A percentile compares a stretch with the other conserved stretches of the same genome.
These are phyloP conservation scores for Neonectria punicea DNA, from an alignment of 2,329 filamentous ascomycete genomes.

Conservation along the genomic window DNA sequence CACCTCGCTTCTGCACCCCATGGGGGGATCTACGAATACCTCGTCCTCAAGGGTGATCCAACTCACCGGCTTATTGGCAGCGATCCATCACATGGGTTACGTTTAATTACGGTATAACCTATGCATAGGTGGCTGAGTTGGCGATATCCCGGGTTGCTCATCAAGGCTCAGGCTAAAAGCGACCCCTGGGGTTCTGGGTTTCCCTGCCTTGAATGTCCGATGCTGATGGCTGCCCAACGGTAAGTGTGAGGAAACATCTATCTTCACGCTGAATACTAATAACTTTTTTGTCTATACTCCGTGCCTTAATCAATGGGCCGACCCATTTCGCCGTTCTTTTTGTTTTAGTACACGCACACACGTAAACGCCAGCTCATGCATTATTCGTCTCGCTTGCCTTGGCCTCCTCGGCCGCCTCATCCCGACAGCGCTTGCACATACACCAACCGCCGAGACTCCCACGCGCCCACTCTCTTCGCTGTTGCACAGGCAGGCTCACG, in stretches of 20 bases:
- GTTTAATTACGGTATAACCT: too few relatives aligned
- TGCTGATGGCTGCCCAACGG: background rate
- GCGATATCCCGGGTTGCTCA: too few relatives aligned
- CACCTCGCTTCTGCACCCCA: too few relatives aligned
- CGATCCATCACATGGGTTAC: too few relatives aligned
- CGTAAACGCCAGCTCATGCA: slow-evolving; percentile 16
- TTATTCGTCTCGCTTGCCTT: slow-evolving; percentile 35
- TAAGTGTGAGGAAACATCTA: background rate
- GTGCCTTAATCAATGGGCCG: background rate
- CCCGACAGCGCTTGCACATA: slow-evolving; percentile 83
- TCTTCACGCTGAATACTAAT: background rate
- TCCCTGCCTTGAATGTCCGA: background rate
- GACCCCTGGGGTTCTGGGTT: background rate
- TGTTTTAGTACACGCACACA: background rate
- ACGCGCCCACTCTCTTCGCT: slow-evolving; percentile 87
- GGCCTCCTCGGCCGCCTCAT: slow-evolving; percentile 77
- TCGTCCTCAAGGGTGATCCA: too few relatives aligned
- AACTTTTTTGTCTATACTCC: slow-evolving; percentile 13
- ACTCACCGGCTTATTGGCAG: too few relatives aligned
- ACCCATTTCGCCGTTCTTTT: background rate
- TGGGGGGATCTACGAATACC: too few relatives aligned
- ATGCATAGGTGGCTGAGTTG: too few relatives aligned
- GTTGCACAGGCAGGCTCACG: slow-evolving; percentile 77
- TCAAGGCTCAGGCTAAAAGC: too few relatives aligned
- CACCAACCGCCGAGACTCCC: slow-evolving; percentile 91